Base-by-base conservation (phyloP, 2,329 filamentous ascomycete genomes). In the Dendrostoma leiphaemia region DNA sequence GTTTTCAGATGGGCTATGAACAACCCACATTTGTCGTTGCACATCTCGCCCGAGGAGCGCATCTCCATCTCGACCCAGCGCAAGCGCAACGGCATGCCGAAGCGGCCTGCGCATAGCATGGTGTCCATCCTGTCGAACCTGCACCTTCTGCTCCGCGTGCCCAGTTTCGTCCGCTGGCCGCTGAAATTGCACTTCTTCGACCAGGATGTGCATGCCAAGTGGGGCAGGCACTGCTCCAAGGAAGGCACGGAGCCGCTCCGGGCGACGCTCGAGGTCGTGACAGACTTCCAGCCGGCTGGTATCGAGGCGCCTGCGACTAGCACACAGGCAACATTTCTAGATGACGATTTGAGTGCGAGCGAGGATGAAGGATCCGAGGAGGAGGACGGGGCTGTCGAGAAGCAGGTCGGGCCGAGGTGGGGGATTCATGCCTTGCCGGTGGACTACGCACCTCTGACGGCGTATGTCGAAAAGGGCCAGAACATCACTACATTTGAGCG, bases 1-100 rank as follows among this genome's bases (percentile, higher is more conserved):
- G n/a, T n/a, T n/a, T n/a, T 3, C 59, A 93, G 90, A 77, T 97
- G 93, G 93, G 92, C 93, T 35, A 88, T 95, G 78, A 90, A 90
- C 61, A 91, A 97, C 66, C 84, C 91, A 2, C 88, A 94, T 66
- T 69, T 87, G 31, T 92, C 92, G 5, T 76, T 88, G 31, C 91
- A 96, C 67, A 91, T 96, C 54, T 80, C 88, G 12, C 71, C 79
- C 12, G 76, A 80, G 29, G 78, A 83, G 37, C 78, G 85, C n/a
- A 75, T 89, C 32, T 74, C 79, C 1, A 65, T 78, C 45, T 69
- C 81, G 63, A 81, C 73, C 0, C 68, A 71, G 50, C 74, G 66
- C 48, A 85, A 82, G 66, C 71, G 71, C 48, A 80, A 76, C 31
- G 78, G 80, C 10, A 79, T 76, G 15, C 80, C 82, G 4, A 80